Evolutionary conservation across 495 filamentous ascomycete species (phyloP).

Genomic region (Xylaria bambusicola): DNA sequence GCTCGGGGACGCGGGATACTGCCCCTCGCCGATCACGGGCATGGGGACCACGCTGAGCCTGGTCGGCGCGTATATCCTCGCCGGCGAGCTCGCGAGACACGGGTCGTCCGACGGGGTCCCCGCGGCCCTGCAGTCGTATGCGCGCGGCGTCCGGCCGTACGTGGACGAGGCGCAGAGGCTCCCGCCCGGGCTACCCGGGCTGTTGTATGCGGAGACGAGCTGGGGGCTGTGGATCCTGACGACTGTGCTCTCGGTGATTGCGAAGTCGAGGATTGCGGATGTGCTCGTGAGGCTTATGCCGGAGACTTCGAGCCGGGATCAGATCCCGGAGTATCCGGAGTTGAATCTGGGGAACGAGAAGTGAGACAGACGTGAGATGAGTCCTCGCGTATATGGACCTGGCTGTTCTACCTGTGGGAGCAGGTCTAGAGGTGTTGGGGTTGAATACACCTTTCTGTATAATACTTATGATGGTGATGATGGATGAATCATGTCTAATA

Average conservation of each 20-base stretch:
- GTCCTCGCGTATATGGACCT: no score
- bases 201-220: constrained; percentile 28
- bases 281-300: constrained; percentile 28
- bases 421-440: no score
- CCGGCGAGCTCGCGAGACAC: constrained; percentile 51
- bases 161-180: constrained; percentile 42
- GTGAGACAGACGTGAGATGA: no score
- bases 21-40: constrained; percentile 47
- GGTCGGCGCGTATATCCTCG: constrained; percentile 52
- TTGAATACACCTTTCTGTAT: no score
- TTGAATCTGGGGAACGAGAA: constrained; percentile 33
- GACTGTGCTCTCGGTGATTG: constrained; percentile 32
- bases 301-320: constrained; percentile 37
- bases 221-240: constrained; percentile 34
- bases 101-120: constrained; percentile 12
- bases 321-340: constrained; percentile 45
- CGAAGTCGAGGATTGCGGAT: constrained; percentile 36
- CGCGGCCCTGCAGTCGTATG: constrained; percentile 45
- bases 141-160: constrained; percentile 42
- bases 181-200: constrained; percentile 18
- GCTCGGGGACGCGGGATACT: constrained; percentile 56
- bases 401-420: no score
- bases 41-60: constrained; percentile 52
- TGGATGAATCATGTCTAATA: no score
- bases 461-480: no score